A percentile compares a stretch with the other conserved stretches of the same genome.
Conservation (phyloP, 768 basidiomycete species). For the Calocera viscosa region DNA sequence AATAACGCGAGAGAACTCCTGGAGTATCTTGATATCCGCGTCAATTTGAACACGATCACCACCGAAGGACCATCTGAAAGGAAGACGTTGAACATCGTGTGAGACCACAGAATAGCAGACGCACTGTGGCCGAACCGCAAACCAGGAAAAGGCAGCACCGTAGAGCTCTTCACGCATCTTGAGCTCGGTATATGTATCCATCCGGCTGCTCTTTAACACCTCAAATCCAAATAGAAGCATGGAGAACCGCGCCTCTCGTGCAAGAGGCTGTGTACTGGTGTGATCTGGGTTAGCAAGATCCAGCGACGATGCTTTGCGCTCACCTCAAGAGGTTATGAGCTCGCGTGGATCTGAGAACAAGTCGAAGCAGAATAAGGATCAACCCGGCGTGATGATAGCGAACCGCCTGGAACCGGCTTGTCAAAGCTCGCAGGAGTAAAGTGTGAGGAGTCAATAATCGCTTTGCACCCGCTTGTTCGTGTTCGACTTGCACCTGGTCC, state of each 20-base stretch:
- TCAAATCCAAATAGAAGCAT: slow-evolving; percentile 90
- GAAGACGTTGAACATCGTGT: background rate
- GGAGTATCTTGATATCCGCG: slow-evolving; percentile 74
- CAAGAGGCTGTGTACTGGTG: slow-evolving; percentile 74
- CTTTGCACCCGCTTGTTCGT: slow-evolving; percentile 52
- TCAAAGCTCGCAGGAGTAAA: slow-evolving; percentile 72
- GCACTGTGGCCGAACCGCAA: slow-evolving; percentile 83
- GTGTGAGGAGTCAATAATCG: slow-evolving; percentile 72
- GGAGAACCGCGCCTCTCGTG: slow-evolving; percentile 80
- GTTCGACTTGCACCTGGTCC: slow-evolving; percentile 70
- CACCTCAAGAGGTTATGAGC: slow-evolving; percentile 68
- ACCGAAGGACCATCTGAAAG: slow-evolving; percentile 83
- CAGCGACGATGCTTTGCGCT: slow-evolving; percentile 12
- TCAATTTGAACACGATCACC: slow-evolving; percentile 82
- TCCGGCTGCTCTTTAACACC: slow-evolving; percentile 70
- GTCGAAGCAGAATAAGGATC: slow-evolving; percentile 69
- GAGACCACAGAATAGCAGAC: slow-evolving; percentile 22
- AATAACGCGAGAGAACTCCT: slow-evolving; percentile 68
- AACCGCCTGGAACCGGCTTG: slow-evolving; percentile 87
- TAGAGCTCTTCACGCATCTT: slow-evolving; percentile 64
- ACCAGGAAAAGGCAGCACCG: slow-evolving; percentile 77
- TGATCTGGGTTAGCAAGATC: background rate
- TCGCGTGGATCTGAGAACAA: slow-evolving; percentile 69
- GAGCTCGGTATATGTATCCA: slow-evolving; percentile 74
- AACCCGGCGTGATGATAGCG: slow-evolving; percentile 75